phyloP scores from a whole-genome alignment of 78 protist species.

The slime mould (Dictyostelium discoideum) region DNA sequence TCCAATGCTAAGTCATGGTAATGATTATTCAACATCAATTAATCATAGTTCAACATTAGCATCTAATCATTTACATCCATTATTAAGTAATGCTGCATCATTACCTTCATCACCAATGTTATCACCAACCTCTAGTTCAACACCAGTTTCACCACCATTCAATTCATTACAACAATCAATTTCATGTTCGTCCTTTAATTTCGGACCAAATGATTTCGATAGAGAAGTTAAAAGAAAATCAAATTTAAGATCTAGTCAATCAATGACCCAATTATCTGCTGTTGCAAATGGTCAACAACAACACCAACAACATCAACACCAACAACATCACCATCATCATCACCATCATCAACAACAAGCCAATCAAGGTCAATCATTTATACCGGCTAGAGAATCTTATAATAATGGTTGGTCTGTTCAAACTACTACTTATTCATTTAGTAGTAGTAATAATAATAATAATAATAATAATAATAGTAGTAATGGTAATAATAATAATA shows the following conservation, averaged over 20 bases:
- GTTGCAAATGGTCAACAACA: not conserved
- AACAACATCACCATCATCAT: too few relatives aligned
- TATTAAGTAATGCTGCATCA: not conserved
- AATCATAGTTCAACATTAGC: not conserved
- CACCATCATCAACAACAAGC: not conserved
- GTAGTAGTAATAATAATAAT: not conserved
- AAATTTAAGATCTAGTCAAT: not conserved
- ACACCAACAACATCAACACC: not conserved
- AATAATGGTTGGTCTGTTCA: constrained; percentile 29
- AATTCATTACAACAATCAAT: not conserved
- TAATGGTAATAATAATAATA: not conserved
- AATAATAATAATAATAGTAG: not conserved
- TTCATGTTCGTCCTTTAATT: not conserved
- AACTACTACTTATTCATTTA: not conserved
- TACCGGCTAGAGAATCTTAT: constrained; percentile 3
- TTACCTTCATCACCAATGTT: not conserved
- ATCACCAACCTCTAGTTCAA: not conserved
- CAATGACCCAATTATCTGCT: not conserved
- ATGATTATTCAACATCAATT: constrained; percentile 8
- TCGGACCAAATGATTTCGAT: not conserved
- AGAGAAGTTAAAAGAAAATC: constrained; percentile 23
- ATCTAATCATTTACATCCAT: not conserved
- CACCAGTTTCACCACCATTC: constrained; percentile 9
- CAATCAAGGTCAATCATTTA: not conserved
- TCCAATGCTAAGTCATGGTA: not conserved